Base-by-base conservation (phyloP, 2,329 filamentous ascomycete species). In the Penicillium sp. region DNA sequence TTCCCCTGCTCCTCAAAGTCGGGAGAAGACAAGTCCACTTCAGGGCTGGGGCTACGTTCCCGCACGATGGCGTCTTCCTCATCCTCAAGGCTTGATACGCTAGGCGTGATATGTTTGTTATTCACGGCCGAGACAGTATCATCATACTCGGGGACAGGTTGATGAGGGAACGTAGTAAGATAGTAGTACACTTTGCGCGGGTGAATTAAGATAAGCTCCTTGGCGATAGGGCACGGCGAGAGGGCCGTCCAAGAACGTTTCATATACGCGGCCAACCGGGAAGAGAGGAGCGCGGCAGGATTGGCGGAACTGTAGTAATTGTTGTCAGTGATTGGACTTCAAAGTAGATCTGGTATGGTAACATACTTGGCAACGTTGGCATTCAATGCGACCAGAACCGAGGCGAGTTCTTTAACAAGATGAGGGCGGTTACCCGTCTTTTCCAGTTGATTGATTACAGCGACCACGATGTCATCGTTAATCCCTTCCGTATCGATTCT, bases 111-210 rank as follows among this genome's bases (percentile, higher is more conserved):
- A 53, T 89, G 84, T 55, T 79, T 78, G 58, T 75, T 77, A 48
- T 76, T 74, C 54, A 77, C 73, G 45, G 69, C 72, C 62, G 75
- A 56, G 65, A 74, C 67, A 57, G 77, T 70, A 62, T 80, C 75
- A 49, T 77, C 75, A 44, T 76, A 79, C 57, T 87, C 81, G 2
- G 89, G 89, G 16, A 97, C 82, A 31, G 89, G 83, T 66, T 92
- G 89, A 65, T 87, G 88, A 39, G 88, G 84, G 64, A 80, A 86
- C n/a, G 88, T 95, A 33, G 89, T 95, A 52, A 99, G 81, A 74
- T 91, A 97, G 74, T 95, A 97, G 77, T 95, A 97, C 39, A 95
- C 91, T 71, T 93, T 89, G 66, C 92, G 87, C 16, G 93, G 93
- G 68, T 97, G 92, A 35, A 92, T 87, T 34, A 88, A 85, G 68